Percentiles rank a stretch among this genome's conserved stretches.
Evolutionary conservation across 257 asterid species (phyloP).

Genomic region (Misopates orontium): DNA sequence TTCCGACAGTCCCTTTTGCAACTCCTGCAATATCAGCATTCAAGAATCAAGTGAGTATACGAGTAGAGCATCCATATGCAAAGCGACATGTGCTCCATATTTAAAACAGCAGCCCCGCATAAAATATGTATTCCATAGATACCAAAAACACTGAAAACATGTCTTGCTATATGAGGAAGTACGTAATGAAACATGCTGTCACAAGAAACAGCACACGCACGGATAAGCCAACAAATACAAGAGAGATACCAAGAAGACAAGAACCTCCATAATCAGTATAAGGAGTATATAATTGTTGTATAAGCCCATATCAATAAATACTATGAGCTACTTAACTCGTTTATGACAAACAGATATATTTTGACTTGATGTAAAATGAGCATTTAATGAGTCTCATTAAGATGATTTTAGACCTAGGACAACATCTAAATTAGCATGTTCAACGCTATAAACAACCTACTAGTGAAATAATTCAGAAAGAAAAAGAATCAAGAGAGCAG

Average conservation of each 20-base stretch:
- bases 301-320: neutral
- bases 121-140: too few species aligned
- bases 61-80: slow-evolving; percentile 13
- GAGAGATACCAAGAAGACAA: neutral
- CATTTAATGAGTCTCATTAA: neutral
- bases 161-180: neutral
- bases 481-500: too few species aligned
- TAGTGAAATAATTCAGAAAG: too few species aligned
- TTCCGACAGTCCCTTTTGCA: slow-evolving; percentile 26
- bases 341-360: neutral
- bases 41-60: slow-evolving; percentile 16
- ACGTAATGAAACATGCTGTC: neutral
- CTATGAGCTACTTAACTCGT: neutral
- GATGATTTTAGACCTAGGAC: too few species aligned
- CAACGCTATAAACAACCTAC: too few species aligned
- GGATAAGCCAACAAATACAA: neutral
- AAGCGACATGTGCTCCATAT: neutral
- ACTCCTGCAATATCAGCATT: slow-evolving; percentile 39
- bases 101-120: neutral
- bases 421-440: too few species aligned
- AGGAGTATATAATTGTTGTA: neutral
- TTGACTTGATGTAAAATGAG: neutral
- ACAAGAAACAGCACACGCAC: neutral
- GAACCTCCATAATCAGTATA: neutral
- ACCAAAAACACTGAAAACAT: neutral